Base-by-base conservation (phyloP, 306 rosid genomes). In the Amphicarpaea edgeworthii region DNA sequence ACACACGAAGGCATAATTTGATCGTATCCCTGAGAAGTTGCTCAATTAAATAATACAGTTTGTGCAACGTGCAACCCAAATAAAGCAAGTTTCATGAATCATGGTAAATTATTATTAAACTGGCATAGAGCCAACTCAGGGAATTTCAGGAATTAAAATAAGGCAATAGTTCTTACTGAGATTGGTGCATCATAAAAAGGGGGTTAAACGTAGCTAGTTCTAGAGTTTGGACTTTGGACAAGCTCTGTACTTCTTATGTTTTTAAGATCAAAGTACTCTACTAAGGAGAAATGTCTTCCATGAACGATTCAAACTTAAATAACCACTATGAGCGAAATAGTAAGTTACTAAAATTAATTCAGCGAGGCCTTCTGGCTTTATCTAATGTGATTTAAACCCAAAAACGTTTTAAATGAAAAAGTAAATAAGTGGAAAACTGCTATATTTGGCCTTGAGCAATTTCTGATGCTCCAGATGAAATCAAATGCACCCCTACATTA, bases 271-370 rank as follows among this genome's bases (percentile, higher is more conserved):
- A 45, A 62, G 14, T 12, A 37, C 57, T 75, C 24, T 15, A 12
- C 38, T 62, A 32, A 0, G 12, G 5, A 51, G 24, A 54, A 51
- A 45, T 30, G 55, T 51, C 64, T 23, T 20, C 26, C 38, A 57
- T 58, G 14, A 66, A 14, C 21, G 64, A 59, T 23, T 41, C 47
- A 17, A 45, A 71, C 32, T 43, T 45, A 58, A 57, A 14, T 58
- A 67, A 75, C 24, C 38, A 30, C 26, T 26, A 30, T 28, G 32
- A 70, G 23, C 59, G 28, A 79, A 79, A 58, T 72, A 63, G 42
- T 49, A 69, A 79, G 43, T 54, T 62, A 0, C 28, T 8, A 37
- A 74, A 19, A 58, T 11, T 75, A 79, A 62, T 65, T 21, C 71
- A 24, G 16, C 5, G 9, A 47, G 7, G 26, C 53, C 16, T 12